Conservation (phyloP, 495 filamentous ascomycete species). For the Sporormia fimetaria region DNA sequence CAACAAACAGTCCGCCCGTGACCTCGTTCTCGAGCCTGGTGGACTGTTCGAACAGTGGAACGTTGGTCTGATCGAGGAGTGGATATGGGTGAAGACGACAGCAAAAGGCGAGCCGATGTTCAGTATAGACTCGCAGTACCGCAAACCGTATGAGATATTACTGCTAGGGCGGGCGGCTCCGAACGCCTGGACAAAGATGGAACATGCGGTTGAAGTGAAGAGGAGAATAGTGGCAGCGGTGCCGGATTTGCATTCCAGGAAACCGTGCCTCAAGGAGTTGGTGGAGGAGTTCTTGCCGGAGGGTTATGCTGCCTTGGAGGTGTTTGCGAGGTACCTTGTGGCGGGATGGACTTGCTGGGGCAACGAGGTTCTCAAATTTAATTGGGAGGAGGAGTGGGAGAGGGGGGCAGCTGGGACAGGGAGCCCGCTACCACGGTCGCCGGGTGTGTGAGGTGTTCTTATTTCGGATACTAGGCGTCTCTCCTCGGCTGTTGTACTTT, state of each 20-base stretch:
- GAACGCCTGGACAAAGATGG: constrained; percentile 5
- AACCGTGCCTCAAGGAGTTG: constrained; percentile 57
- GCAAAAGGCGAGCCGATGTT: constrained; percentile 55
- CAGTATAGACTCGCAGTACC: constrained; percentile 55
- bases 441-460: too few species aligned
- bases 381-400: constrained; percentile 59
- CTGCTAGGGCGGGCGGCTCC: constrained; percentile 44
- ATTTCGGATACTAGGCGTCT: too few species aligned
- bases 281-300: constrained; percentile 43
- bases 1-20: constrained; percentile 53
- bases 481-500: too few species aligned
- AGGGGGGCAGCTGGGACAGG: too few species aligned
- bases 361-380: constrained; percentile 74
- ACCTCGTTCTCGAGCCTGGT: constrained; percentile 44
- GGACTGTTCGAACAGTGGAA: constrained; percentile 52
- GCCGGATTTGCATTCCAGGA: constrained; percentile 84
- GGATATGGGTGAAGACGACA: constrained; percentile 87
- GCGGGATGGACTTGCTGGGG: constrained; percentile 86
- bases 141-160: constrained; percentile 79
- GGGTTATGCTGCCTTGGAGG: constrained; percentile 59
- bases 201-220: constrained; percentile 23
- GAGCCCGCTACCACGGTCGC: too few species aligned
- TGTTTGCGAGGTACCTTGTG: constrained; percentile 80
- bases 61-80: constrained; percentile 62
- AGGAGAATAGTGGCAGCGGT: constrained; percentile 62